These are phyloP conservation scores for Alternaria novae-zelandiae DNA, from an alignment of 2,329 filamentous ascomycete genomes.

Conservation along the genomic window DNA sequence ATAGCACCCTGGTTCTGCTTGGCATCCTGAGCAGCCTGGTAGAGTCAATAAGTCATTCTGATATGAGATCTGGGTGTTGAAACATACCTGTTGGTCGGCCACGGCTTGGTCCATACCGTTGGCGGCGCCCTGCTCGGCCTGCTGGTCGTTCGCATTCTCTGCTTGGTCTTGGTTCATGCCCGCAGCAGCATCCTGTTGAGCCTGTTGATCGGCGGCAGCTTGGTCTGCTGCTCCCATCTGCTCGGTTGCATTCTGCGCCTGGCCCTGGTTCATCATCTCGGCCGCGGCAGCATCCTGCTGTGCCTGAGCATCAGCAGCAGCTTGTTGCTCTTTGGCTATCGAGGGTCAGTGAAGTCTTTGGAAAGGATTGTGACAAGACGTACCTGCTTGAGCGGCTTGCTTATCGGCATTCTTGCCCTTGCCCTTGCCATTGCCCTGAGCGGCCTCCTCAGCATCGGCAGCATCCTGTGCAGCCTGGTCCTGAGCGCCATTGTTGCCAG, in stretches of 20 bases:
- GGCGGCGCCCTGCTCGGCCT: background rate
- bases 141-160: background rate
- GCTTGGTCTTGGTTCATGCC: background rate
- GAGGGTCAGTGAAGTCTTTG: background rate
- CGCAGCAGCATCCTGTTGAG: background rate
- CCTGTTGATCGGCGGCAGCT: constrained; percentile 9
- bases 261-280: background rate
- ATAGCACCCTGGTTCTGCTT: background rate
- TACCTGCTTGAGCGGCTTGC: constrained; percentile 8
- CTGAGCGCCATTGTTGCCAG: constrained; percentile 8
- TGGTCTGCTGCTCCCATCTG: background rate
- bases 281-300: background rate
- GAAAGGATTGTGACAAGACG: background rate
- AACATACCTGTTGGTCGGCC: background rate
- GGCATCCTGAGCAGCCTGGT: background rate
- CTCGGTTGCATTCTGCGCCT: background rate
- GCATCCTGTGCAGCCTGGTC: constrained; percentile 13
- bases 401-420: constrained; percentile 10
- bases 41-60: background rate
- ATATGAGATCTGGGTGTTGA: background rate
- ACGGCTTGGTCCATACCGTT: constrained; percentile 1
- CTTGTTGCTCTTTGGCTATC: constrained; percentile 14
- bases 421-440: constrained; percentile 13
- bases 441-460: constrained; percentile 4
- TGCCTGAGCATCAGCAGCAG: constrained; percentile 2